These are phyloP conservation scores for Hebeloma cylindrosporum DNA, from an alignment of 768 basidiomycete species.

Conservation along the genomic window DNA sequence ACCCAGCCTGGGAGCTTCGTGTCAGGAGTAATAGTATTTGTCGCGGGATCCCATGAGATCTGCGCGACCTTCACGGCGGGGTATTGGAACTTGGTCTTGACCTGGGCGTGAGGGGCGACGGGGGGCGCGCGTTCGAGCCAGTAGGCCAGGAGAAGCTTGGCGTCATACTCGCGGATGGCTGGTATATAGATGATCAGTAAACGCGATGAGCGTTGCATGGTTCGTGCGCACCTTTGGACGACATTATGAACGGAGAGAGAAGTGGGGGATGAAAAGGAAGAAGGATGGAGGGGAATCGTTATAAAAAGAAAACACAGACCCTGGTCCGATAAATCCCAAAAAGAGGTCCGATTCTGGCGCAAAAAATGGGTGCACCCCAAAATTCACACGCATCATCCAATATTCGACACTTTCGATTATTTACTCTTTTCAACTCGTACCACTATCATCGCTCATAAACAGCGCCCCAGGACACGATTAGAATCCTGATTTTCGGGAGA, in stretches of 20 bases:
- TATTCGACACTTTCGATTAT: conserved; percentile 21
- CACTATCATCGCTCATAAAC: no score
- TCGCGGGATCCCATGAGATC: conserved; percentile 77
- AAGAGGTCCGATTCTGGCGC: conserved; percentile 16
- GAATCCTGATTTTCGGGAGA: no score
- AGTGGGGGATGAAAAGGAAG: conserved; percentile 18
- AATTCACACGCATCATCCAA: conserved; percentile 28
- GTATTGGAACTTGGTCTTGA: conserved; percentile 60
- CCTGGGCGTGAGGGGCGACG: conserved; percentile 59
- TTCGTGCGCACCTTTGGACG: conserved; percentile 40
- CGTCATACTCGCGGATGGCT: conserved; percentile 96
- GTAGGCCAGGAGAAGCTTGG: conserved; percentile 95
- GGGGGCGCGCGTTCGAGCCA: conserved; percentile 92
- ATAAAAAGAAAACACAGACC: conserved; percentile 23
- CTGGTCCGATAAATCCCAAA: conserved; percentile 26
- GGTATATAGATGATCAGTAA: conserved; percentile 7
- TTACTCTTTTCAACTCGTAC: conserved; percentile 10
- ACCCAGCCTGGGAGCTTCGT: conserved; percentile 76
- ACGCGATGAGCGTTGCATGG: conserved; percentile 5
- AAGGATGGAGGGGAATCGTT: conserved; percentile 18
- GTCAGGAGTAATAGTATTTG: conserved; percentile 53
- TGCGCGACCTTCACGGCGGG: conserved; percentile 81
- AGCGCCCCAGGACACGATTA: no score
- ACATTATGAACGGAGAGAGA: conserved; percentile 36
- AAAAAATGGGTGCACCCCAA: conserved; percentile 26